These are phyloP conservation scores for Escallonia herrerae DNA, from an alignment of 129 eudicot species.

Conservation along the genomic window DNA sequence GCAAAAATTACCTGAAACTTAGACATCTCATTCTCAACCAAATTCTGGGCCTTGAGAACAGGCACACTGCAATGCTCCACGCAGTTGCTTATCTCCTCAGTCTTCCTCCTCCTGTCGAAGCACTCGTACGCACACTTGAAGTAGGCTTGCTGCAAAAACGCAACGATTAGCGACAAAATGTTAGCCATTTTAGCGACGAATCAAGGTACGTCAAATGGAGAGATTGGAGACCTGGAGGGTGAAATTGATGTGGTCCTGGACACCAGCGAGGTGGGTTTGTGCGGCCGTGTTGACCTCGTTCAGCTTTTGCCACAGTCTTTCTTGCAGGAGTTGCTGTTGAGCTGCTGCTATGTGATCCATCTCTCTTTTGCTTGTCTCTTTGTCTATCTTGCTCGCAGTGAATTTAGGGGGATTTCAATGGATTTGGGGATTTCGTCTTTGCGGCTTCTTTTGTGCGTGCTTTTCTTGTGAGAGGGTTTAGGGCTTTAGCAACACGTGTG, in stretches of 20 bases:
- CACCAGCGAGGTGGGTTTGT: constrained; percentile 52
- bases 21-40: constrained; percentile 61
- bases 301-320: constrained; percentile 65
- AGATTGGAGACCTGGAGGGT: constrained; percentile 64
- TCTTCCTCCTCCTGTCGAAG: constrained; percentile 36
- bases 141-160: no score
- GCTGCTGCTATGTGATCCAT: constrained; percentile 75
- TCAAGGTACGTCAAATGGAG: no score
- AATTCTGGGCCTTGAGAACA: constrained; percentile 68
- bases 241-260: constrained; percentile 79
- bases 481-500: no score
- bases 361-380: no score
- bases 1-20: constrained; percentile 54
- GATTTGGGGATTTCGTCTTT: no score
- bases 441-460: no score
- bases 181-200: no score
- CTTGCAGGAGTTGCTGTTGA: constrained; percentile 51
- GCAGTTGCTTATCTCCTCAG: constrained; percentile 40
- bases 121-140: constrained; percentile 51
- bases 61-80: constrained; percentile 90
- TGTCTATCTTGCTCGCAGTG: no score
- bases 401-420: no score
- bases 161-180: no score
- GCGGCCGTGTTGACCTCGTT: constrained; percentile 73
- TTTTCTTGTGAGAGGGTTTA: no score